Base-by-base conservation (phyloP, 1,139 yeast genomes). In the Wickerhamiella infanticola region DNA sequence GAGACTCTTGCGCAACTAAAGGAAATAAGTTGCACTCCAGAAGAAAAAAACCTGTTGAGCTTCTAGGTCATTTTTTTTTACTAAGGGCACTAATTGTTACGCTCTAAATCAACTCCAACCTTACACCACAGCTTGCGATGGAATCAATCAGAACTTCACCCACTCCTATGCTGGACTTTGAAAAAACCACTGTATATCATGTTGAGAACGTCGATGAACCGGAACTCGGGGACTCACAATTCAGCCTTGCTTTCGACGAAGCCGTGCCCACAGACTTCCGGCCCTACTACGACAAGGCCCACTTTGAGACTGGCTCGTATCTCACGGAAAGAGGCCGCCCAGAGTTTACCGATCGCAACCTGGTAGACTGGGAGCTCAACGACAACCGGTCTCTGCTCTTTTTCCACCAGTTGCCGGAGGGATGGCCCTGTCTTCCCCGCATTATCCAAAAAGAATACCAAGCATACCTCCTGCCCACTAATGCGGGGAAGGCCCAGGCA, bases 361-460 rank as follows among this genome's bases (percentile, higher is more conserved):
- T 79, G 39, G 64, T 75, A 36, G 80, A 77, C 58, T 79, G 85
- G 85, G 74, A 70, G 42, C 56, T 76, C 45, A 79, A 79, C 58
- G 84, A 78, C 56, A 62, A 75, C n/a, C 64, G 84, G 39, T 75
- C 82, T 3, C 59, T 77, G 40, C 62, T 79, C 35, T 75, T 79
- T 38, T 66, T 76, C 24, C 74, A 70, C 40, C 61, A 59, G 33
- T 51, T 72, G 39, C 62, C 62, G 44, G 73, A 74, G 3, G 76
- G 73, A 54, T 78, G 83, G 82, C 65, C 66, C 18, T 62, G 61
- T 45, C 48, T 75, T 5, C 84, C 84, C 0, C 55, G 58, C 23
- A 64, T 78, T 8, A 55, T 57, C 42, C 65, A 67, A 18, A 63
- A 48, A 24, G 62, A 63, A n/a, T 67, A 66, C 51, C 51, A 64